Evolutionary conservation across 768 basidiomycete genomes (phyloP), one percentile per base, ranked within the genome.

Genomic region (Phaffia australis): DNA sequence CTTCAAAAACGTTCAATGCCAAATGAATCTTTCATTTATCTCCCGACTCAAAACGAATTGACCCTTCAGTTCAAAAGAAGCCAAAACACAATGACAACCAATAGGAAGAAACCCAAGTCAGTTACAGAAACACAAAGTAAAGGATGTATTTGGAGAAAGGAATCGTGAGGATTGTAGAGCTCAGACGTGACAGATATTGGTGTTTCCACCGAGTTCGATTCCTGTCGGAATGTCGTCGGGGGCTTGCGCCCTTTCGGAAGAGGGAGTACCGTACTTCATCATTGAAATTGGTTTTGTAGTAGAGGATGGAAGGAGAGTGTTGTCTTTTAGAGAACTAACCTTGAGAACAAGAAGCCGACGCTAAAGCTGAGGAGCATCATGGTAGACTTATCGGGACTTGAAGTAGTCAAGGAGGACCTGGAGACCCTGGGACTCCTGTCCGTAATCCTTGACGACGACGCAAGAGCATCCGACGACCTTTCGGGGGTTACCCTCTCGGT

Each of bases 401-500:
- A 67, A 67, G 66, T 67, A 65, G 67, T 76, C 77, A 70, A 77
- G 72, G 71, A 77, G 76, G 75, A 94, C 91, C 77, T 93, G 87
- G 71, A 94, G 83, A 65, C 92, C 94, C 81, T 94, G 89, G 74
- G 85, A 87, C 81, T 98, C 94, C 65, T 83, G 82, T 74, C 94
- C 94, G 76, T 93, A 97, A 76, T 97, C 89, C 83, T 90, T 98
- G 73, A 99, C 93, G 70, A 97, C 94, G 73, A 98, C 94, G 73
- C 77, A 79, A 56, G 78, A 78, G 76, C 77, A 78, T 48, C 78
- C 78, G 62, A 92, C 89, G 75, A 98, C 81, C 83, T 98, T 98
- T 77, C 94, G 83, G 57, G 94, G 88, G 81, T 95, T 97, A 71
- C 94, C 94, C 81, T 98, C 94, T 74, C 90, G 85, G 81, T 99